Percentiles rank a stretch among this genome's conserved stretches.
Conservation (phyloP, 2,329 filamentous ascomycete species). For the Fusarium graminum region DNA sequence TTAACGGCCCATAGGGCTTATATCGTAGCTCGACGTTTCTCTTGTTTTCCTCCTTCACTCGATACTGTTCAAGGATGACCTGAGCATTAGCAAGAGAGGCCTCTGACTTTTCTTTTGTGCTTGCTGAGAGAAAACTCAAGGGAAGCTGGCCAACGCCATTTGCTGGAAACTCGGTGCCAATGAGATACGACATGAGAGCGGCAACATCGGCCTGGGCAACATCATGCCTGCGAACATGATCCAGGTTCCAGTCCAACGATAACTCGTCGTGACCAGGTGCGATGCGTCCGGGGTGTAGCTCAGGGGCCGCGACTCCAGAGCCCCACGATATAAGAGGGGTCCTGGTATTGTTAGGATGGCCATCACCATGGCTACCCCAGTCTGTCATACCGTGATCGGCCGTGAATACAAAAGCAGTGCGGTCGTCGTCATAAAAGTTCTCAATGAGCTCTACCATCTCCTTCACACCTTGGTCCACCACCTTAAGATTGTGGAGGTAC, state of each 20-base stretch:
- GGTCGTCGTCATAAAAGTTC: conserved; percentile 84
- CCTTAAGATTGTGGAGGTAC: conserved; percentile 92
- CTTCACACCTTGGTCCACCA: conserved; percentile 91
- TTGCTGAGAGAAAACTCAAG: conserved; percentile 81
- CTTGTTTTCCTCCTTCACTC: conserved; percentile 91
- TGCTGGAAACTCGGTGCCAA: conserved; percentile 88
- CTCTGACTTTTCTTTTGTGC: conserved; percentile 81
- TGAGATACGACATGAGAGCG: conserved; percentile 93
- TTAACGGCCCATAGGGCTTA: conserved; percentile 78
- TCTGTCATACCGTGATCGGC: conserved; percentile 99
- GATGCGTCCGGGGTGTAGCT: conserved; percentile 64
- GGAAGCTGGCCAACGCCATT: conserved; percentile 97
- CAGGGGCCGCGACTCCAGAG: conserved; percentile 85
- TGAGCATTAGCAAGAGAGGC: conserved; percentile 87
- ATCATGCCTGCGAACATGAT: conserved; percentile 86
- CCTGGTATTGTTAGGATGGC: conserved; percentile 95
- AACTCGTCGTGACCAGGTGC: conserved; percentile 91
- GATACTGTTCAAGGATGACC: conserved; percentile 94
- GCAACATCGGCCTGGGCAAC: conserved; percentile 95
- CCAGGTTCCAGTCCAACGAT: conserved; percentile 88
- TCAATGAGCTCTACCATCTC: conserved; percentile 86
- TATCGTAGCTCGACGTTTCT: conserved; percentile 81
- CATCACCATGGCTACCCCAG: conserved; percentile 98
- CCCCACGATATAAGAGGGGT: conserved; percentile 96
- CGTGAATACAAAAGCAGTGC: conserved; percentile 96